Percentiles rank a stretch among this genome's conserved stretches.
These are phyloP conservation scores for Fusarium sp. DNA, from an alignment of 2,329 filamentous ascomycete genomes.

Conservation along the genomic window DNA sequence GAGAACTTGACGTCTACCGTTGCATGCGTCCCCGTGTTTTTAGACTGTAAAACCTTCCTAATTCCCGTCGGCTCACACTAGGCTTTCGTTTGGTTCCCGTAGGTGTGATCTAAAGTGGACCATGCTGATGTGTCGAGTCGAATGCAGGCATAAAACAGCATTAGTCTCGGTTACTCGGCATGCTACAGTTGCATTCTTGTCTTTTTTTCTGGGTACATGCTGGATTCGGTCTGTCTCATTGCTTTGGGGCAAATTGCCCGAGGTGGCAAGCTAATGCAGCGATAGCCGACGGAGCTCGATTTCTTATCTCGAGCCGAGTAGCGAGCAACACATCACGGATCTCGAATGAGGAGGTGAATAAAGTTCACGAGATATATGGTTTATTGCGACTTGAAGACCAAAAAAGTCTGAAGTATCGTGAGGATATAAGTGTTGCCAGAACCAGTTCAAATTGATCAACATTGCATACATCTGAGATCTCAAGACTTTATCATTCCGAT, in stretches of 20 bases:
- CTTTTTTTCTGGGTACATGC: accelerated
- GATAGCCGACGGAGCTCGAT: not conserved
- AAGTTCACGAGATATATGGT: not conserved
- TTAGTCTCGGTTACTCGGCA: not conserved
- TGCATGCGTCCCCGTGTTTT: not conserved
- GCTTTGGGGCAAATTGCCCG: not conserved
- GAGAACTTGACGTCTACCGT: too few relatives aligned
- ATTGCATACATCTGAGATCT: accelerated
- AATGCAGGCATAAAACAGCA: not conserved
- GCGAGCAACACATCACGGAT: not conserved
- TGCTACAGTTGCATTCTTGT: not conserved
- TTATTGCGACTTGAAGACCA: accelerated
- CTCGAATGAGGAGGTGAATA: accelerated
- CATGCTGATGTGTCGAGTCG: not conserved
- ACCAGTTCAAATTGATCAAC: not conserved
- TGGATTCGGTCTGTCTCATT: not conserved
- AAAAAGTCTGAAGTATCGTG: accelerated
- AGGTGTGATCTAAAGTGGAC: not conserved
- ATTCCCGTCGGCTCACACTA: not conserved
- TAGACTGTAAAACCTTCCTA: accelerated
- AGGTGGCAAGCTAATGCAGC: not conserved
- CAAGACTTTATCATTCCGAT: accelerated
- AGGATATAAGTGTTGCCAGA: not conserved
- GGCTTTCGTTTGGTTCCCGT: accelerated
- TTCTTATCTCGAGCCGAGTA: not conserved